A percentile compares a stretch with the other conserved stretches of the same genome.
These are phyloP conservation scores for Fusarium stilboides DNA, from an alignment of 2,329 filamentous ascomycete genomes.

Conservation along the genomic window DNA sequence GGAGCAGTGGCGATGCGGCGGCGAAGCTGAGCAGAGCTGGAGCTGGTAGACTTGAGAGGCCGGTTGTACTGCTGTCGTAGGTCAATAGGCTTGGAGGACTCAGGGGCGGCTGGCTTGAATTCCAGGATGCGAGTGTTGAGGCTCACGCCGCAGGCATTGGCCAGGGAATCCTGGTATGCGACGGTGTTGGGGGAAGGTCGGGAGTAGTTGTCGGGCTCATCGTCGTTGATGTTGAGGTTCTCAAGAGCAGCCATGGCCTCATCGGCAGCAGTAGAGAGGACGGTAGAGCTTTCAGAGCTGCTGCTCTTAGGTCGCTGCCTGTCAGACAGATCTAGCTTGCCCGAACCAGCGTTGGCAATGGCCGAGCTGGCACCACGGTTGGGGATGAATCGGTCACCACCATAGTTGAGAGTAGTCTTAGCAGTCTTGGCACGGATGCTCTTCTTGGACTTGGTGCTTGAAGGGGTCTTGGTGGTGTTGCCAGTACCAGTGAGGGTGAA, in stretches of 20 bases:
- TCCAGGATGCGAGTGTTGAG: slow-evolving; percentile 96
- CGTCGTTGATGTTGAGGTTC: slow-evolving; percentile 80
- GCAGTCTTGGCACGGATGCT: slow-evolving; percentile 69
- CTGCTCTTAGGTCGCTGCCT: slow-evolving; percentile 81
- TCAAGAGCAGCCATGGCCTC: slow-evolving; percentile 86
- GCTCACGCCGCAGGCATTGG: slow-evolving; percentile 91
- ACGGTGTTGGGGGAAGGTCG: slow-evolving; percentile 89
- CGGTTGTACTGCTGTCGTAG: slow-evolving; percentile 98
- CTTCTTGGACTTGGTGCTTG: slow-evolving; percentile 71
- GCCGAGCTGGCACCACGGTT: slow-evolving; percentile 93
- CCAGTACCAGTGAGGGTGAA: slow-evolving; percentile 92
- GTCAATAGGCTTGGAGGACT: slow-evolving; percentile 98
- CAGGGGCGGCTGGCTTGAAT: slow-evolving; percentile 98
- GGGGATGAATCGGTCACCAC: slow-evolving; percentile 94
- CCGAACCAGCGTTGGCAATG: slow-evolving; percentile 83
- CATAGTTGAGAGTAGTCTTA: slow-evolving; percentile 86
- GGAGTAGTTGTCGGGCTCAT: slow-evolving; percentile 77
- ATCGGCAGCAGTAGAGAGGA: slow-evolving; percentile 84
- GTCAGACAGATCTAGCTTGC: slow-evolving; percentile 83
- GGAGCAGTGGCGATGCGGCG: slow-evolving; percentile 94
- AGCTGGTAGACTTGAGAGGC: slow-evolving; percentile 83
- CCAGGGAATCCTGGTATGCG: slow-evolving; percentile 92
- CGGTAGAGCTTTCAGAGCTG: slow-evolving; percentile 78
- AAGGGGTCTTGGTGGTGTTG: slow-evolving; percentile 70
- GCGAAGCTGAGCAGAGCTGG: slow-evolving; percentile 86